These are phyloP conservation scores for Fusarium chuoi DNA, from an alignment of 2,329 filamentous ascomycete genomes.

Conservation along the genomic window DNA sequence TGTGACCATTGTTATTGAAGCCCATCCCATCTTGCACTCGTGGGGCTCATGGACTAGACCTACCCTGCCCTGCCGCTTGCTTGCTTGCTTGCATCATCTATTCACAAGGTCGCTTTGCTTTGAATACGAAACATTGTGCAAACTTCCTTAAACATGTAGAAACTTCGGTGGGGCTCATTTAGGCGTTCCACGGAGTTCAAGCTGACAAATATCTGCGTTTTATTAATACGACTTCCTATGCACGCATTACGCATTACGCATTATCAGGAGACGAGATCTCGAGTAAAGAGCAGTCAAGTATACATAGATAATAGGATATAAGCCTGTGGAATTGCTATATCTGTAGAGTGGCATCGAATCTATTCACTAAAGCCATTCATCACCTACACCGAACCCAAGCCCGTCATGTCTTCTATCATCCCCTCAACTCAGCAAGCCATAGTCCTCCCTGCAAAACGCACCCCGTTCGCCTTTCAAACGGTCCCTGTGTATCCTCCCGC, in stretches of 20 bases:
- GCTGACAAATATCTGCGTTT: constrained; percentile 16
- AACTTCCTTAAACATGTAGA: neutral
- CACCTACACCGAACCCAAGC: neutral
- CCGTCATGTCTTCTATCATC: constrained; percentile 46
- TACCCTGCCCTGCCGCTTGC: neutral
- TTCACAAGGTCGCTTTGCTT: neutral
- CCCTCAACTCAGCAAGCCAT: constrained; percentile 73
- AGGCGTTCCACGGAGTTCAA: constrained; percentile 21
- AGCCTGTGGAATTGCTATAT: neutral
- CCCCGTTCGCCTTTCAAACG: constrained; percentile 65
- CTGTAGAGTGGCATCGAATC: neutral
- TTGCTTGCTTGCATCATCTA: neutral
- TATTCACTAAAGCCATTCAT: neutral
- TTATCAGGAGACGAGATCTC: neutral
- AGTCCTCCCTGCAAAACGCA: constrained; percentile 63
- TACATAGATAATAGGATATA: neutral
- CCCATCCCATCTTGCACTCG: neutral
- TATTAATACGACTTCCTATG: neutral
- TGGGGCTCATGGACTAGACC: neutral
- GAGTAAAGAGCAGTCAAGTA: neutral
- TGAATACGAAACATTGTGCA: neutral
- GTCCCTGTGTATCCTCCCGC: constrained; percentile 50
- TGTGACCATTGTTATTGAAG: neutral
- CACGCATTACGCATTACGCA: neutral
- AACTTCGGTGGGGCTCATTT: constrained; percentile 6